Evolutionary conservation across 1,284 basidiomycete genomes (phyloP).

Genomic region (Kalmanozyma brasiliensis): DNA sequence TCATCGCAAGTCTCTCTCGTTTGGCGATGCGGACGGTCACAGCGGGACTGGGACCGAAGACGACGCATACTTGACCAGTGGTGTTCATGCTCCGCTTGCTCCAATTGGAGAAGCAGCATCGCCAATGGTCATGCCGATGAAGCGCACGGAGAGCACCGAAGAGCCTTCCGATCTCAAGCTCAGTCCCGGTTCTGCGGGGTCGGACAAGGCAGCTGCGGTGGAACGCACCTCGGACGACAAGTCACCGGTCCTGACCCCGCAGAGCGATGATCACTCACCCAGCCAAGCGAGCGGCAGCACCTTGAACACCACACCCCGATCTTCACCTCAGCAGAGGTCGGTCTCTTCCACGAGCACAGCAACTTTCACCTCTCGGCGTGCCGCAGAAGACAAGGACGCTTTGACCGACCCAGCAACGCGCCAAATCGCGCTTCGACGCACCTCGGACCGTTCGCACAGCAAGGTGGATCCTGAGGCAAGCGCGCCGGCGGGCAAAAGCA

Average conservation of each 20-base stretch:
- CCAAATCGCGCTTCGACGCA: constrained; percentile 30
- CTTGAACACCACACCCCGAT: background rate
- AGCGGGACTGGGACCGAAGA: background rate
- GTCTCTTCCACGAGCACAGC: constrained; percentile 27
- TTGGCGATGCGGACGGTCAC: constrained; percentile 19
- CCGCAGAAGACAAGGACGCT: constrained; percentile 3
- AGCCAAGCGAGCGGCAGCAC: background rate
- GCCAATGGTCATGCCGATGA: constrained; percentile 19
- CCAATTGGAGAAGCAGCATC: constrained; percentile 44
- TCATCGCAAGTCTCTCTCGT: constrained; percentile 56
- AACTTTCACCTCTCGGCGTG: constrained; percentile 17
- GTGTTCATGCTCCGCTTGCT: constrained; percentile 14
- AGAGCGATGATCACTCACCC: no score
- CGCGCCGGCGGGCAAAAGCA: constrained; percentile 2
- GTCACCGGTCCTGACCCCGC: background rate
- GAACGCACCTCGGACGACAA: background rate
- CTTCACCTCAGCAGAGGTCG: constrained; percentile 13
- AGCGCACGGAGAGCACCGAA: constrained; percentile 8
- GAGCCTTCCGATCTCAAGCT: constrained; percentile 22
- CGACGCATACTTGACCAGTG: background rate
- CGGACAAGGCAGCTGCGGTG: background rate
- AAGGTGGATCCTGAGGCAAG: background rate
- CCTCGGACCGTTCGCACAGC: constrained; percentile 20
- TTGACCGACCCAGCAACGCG: constrained; percentile 1
- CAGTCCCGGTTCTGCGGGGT: background rate